phyloP scores from a whole-genome alignment of 768 basidiomycete species.

The Tricholoma sp. region DNA sequence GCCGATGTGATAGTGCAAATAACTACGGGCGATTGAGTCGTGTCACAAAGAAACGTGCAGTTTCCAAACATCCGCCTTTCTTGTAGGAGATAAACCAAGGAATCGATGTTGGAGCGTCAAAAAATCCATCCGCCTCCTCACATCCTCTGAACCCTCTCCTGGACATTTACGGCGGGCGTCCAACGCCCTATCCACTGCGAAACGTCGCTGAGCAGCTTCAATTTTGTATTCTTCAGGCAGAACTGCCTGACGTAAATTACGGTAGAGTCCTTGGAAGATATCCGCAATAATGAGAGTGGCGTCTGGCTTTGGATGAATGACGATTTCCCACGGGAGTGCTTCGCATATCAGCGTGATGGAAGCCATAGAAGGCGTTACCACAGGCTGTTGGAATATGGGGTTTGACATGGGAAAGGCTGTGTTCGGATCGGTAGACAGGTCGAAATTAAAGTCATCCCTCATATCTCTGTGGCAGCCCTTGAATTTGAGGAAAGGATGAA shows the following conservation, averaged over 20 bases:
- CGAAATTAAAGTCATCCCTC: constrained; percentile 3
- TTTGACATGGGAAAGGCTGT: constrained; percentile 10
- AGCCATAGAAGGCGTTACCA: constrained; percentile 16
- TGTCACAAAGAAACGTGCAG: constrained; percentile 11
- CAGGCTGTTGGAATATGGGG: constrained; percentile 19
- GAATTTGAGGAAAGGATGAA: constrained; percentile 10
- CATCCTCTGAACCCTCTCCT: constrained; percentile 30
- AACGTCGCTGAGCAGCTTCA: constrained; percentile 17
- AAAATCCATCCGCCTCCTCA: constrained; percentile 44
- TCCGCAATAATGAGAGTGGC: constrained; percentile 29
- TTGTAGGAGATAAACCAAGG: constrained; percentile 28
- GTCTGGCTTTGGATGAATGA: constrained; percentile 15
- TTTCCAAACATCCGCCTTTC: constrained; percentile 23
- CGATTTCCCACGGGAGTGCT: constrained; percentile 16
- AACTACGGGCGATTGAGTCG: neutral
- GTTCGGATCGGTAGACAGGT: constrained; percentile 16
- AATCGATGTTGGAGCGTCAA: constrained; percentile 31
- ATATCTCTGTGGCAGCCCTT: neutral
- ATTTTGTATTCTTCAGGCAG: constrained; percentile 28
- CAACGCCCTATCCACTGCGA: constrained; percentile 26
- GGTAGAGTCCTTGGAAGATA: constrained; percentile 37
- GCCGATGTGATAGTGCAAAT: neutral
- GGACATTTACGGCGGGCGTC: constrained; percentile 22
- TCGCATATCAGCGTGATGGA: constrained; percentile 18
- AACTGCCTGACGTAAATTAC: constrained; percentile 31